phyloP scores from a whole-genome alignment of 805 yeast genomes.

The Yamadazyma insecticola region DNA sequence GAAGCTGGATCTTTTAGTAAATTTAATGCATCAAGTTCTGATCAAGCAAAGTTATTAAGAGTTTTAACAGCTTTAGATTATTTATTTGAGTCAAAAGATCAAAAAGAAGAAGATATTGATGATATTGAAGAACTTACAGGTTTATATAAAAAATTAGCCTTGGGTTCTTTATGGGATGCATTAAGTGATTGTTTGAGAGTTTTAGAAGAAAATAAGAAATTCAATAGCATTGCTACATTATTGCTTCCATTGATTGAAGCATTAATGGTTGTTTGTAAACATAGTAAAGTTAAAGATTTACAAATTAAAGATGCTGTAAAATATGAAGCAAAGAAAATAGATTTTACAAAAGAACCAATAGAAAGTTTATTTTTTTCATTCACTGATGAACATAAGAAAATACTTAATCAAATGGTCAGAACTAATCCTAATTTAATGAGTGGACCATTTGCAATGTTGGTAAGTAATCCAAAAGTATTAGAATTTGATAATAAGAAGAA shows the following conservation, averaged over 20 bases:
- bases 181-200: slow-evolving; percentile 66
- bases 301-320: slow-evolving; percentile 52
- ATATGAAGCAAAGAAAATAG: slow-evolving; percentile 59
- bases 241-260: slow-evolving; percentile 86
- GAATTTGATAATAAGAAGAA: slow-evolving; percentile 93
- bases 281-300: slow-evolving; percentile 58
- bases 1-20: slow-evolving; percentile 53
- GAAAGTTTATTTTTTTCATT: slow-evolving; percentile 79
- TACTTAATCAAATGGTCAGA: slow-evolving; percentile 87
- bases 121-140: slow-evolving; percentile 48
- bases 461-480: slow-evolving; percentile 79
- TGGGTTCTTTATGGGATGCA: slow-evolving; percentile 83
- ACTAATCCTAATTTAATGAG: slow-evolving; percentile 89
- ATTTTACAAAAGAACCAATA: slow-evolving; percentile 69
- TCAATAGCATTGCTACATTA: slow-evolving; percentile 61
- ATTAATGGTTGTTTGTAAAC: slow-evolving; percentile 94
- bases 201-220: slow-evolving; percentile 53
- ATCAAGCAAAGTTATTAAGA: slow-evolving; percentile 83
- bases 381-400: slow-evolving; percentile 83
- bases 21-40: slow-evolving; percentile 76
- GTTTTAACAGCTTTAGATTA: slow-evolving; percentile 86
- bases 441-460: slow-evolving; percentile 89
- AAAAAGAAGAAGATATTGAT: slow-evolving; percentile 12
- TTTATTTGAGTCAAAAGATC: slow-evolving; percentile 50
- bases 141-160: slow-evolving; percentile 61